These are phyloP conservation scores for Podaxis sp. DNA, from an alignment of 768 basidiomycete genomes.

Conservation along the genomic window DNA sequence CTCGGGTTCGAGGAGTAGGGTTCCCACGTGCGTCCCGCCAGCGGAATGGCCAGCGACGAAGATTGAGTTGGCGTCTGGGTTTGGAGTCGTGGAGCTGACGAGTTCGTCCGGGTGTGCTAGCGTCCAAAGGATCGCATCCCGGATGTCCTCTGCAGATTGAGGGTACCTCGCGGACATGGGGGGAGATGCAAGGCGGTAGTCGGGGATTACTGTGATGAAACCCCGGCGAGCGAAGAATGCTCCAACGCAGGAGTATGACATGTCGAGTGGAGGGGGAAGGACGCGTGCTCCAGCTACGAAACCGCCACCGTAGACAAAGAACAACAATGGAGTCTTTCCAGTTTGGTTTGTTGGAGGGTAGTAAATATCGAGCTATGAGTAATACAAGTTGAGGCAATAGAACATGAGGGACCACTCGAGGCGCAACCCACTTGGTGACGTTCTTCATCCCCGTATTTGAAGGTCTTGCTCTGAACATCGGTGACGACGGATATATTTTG, in stretches of 20 bases:
- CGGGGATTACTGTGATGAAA: constrained; percentile 63
- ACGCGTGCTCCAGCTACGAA: constrained; percentile 51
- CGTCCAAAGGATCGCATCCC: constrained; percentile 60
- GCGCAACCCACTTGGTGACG: constrained; percentile 44
- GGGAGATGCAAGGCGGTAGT: constrained; percentile 64
- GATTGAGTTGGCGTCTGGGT: constrained; percentile 40
- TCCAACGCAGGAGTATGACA: constrained; percentile 56
- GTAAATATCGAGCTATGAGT: constrained; percentile 61
- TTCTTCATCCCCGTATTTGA: constrained; percentile 53
- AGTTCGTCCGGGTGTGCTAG: constrained; percentile 35
- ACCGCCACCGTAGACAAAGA: constrained; percentile 71
- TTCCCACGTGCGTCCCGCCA: constrained; percentile 50
- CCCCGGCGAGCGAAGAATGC: constrained; percentile 62
- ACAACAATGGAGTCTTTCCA: constrained; percentile 48
- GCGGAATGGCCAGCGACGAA: constrained; percentile 64
- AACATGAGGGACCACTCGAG: neutral
- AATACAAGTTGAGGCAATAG: neutral
- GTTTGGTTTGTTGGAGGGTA: constrained; percentile 42
- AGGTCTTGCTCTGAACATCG: constrained; percentile 36
- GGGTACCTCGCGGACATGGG: constrained; percentile 44
- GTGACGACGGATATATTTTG: neutral
- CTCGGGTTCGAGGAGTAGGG: constrained; percentile 40
- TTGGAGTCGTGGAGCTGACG: constrained; percentile 25
- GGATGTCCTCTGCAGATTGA: constrained; percentile 52
- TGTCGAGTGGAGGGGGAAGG: constrained; percentile 42